phyloP scores from a whole-genome alignment of 106 monocot species.

The Dendrobium catenatum region DNA sequence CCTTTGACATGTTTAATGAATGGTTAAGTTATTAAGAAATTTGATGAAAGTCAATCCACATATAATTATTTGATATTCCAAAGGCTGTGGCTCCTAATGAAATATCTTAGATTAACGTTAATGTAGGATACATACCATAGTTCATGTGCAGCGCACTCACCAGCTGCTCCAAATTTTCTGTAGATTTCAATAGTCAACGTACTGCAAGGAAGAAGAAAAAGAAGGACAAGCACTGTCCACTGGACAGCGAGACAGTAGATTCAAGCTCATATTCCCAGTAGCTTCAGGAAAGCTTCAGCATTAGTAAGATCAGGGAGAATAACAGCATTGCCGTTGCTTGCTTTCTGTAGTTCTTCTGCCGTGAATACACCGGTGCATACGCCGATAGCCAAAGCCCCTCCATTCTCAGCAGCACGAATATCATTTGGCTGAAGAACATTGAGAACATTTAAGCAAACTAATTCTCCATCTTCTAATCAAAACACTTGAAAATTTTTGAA shows the following conservation, averaged over 20 bases:
- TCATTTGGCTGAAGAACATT: conserved; percentile 41
- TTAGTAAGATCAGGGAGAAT: conserved; percentile 37
- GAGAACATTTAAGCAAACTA: neutral
- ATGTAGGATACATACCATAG: neutral
- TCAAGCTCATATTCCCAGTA: conserved; percentile 20
- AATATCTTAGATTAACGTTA: neutral
- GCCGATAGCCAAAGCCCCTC: conserved; percentile 44
- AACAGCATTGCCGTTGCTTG: conserved; percentile 36
- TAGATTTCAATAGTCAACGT: no score
- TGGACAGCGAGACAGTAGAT: neutral
- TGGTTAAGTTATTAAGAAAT: no score
- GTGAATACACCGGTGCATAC: conserved; percentile 51
- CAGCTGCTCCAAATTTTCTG: no score
- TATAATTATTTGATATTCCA: no score
- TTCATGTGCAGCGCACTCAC: neutral
- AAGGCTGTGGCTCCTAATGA: no score
- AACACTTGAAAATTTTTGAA: neutral
- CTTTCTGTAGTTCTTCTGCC: conserved; percentile 22
- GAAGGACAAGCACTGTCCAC: no score
- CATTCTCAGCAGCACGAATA: conserved; percentile 44
- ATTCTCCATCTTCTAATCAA: neutral
- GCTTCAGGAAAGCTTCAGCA: conserved; percentile 24
- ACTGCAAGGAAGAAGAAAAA: no score
- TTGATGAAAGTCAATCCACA: no score
- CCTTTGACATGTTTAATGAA: no score